Base-by-base conservation (phyloP, 1,284 basidiomycete species). In the Chalciporus sp. region DNA sequence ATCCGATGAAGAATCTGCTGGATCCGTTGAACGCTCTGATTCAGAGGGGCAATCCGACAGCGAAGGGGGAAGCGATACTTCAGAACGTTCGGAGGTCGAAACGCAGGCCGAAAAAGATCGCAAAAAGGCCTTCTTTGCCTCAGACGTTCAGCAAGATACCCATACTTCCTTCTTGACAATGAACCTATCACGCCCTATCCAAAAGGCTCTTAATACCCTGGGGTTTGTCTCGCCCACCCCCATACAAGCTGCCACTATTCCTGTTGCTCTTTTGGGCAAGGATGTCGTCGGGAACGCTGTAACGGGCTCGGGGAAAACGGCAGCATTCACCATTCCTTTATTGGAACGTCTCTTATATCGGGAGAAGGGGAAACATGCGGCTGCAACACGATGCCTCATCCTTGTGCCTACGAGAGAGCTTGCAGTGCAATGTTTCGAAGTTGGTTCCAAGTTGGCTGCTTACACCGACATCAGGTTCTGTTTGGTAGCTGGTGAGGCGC, bases 241-340 rank as follows among this genome's bases (percentile, higher is more conserved):
- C 1, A 98, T 99, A 51, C 95, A 99, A 74, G 84, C 91, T 1
- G 87, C 92, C 45, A 90, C 95, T 7, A 94, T 99, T 48, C 95
- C 95, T 11, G 86, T 95, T 43, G 95, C 94, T 26, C 82, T 99
- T 14, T 76, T 95, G 16, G 96, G 96, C 50, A 95, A 97, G 66
- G 95, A 98, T 71, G 84, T 98, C 40, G 94, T 99, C 49, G 96
- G 95, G 40, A 90, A 86, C 56, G 95, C 96, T 17, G 92, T 96
- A 11, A 98, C 95, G 10, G 95, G 95, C 59, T 96, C 93, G 5
- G 95, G 95, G 59, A 98, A 98, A 76, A 98, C 95, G 1, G 95
- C 94, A 10, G 95, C 96, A 10, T 98, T 98, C 75, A 89, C 92
- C 68, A 88, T 98, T 57, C 95, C 95, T 40, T 90, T 97, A 71